Conservation (phyloP, 129 eudicot genomes). For the sunflower (Helianthus annuus) region HanXRQr2.0-SUNRISE NC_035443.2:1510001-1510500, state of each 20-base stretch:
- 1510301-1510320: slow-evolving; percentile 88
- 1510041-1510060: slow-evolving; percentile 92
- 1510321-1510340: slow-evolving; percentile 99
- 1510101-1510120: slow-evolving; percentile 71
- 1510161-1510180: slow-evolving; percentile 56
- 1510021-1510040: slow-evolving; percentile 92
- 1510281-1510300: slow-evolving; percentile 91
- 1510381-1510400: slow-evolving; percentile 95
- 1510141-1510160: slow-evolving; percentile 55
- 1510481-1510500: slow-evolving; percentile 90
- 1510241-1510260: slow-evolving; percentile 97
- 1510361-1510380: slow-evolving; percentile 86
- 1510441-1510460: slow-evolving; percentile 98
- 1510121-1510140: slow-evolving; percentile 31
- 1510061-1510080: slow-evolving; percentile 95
- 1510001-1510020: slow-evolving; percentile 71
- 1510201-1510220: slow-evolving; percentile 67
- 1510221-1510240: slow-evolving; percentile 92
- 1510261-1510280: slow-evolving; percentile 87
- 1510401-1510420: slow-evolving; percentile 95
- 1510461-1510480: slow-evolving; percentile 97
- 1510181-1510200: slow-evolving; percentile 87
- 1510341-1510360: slow-evolving; percentile 91
- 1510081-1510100: slow-evolving; percentile 88
- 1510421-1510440: slow-evolving; percentile 96